Evolutionary conservation across 768 basidiomycete species (phyloP).

Genomic region (Asterophora parasitica): DNA sequence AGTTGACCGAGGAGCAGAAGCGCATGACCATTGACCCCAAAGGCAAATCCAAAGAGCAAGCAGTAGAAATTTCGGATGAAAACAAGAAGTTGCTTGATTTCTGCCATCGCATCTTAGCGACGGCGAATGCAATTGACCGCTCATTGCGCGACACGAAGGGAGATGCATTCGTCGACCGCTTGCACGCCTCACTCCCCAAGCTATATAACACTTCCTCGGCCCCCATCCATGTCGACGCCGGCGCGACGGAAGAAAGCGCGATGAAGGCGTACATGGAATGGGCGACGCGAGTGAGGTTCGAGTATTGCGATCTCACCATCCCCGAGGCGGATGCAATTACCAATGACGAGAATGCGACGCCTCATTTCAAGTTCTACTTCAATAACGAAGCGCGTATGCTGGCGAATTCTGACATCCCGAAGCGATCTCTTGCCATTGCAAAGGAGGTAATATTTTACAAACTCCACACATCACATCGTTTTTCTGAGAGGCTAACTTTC

Average conservation of each 20-base stretch:
- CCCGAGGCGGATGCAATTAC: slow-evolving; percentile 21
- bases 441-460: slow-evolving; percentile 61
- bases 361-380: slow-evolving; percentile 79
- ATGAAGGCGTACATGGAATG: slow-evolving; percentile 75
- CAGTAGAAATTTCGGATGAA: slow-evolving; percentile 54
- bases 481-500: slow-evolving; percentile 5
- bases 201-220: slow-evolving; percentile 49
- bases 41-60: slow-evolving; percentile 60
- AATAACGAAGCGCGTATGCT: slow-evolving; percentile 83
- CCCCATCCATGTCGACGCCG: slow-evolving; percentile 42
- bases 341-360: slow-evolving; percentile 46
- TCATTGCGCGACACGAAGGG: slow-evolving; percentile 89
- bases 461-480: not conserved
- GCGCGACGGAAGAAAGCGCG: slow-evolving; percentile 61
- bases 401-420: slow-evolving; percentile 81
- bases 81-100: slow-evolving; percentile 75
- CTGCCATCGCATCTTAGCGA: slow-evolving; percentile 80
- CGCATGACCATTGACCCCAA: slow-evolving; percentile 69
- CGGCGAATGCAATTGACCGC: slow-evolving; percentile 81
- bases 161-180: slow-evolving; percentile 73
- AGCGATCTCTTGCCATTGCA: slow-evolving; percentile 89
- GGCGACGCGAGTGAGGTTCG: slow-evolving; percentile 79
- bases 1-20: slow-evolving; percentile 87
- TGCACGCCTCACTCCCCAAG: slow-evolving; percentile 73
- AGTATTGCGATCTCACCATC: slow-evolving; percentile 84